Base-by-base conservation (phyloP, 2,329 filamentous ascomycete genomes). In the Blastomyces percursus region DNA sequence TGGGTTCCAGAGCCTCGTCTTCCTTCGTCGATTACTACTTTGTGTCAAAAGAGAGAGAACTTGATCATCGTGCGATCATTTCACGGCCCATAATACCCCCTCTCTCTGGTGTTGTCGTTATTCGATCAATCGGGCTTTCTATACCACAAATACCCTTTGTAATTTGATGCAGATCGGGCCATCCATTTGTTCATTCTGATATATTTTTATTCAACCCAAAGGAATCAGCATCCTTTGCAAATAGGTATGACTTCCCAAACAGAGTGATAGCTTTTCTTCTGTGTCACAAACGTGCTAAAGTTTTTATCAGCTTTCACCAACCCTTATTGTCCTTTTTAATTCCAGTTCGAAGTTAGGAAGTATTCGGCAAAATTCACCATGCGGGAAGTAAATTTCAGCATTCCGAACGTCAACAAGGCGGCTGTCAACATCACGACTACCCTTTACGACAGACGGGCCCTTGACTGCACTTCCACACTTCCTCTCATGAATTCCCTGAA, bases 351-450 rank as follows among this genome's bases (percentile, higher is more conserved):
- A 35, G 8, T 35, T 8, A 11, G 32, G 8, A 35, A 35, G 32
- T 9, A 35, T 35, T 35, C 11, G 32, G 8, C 55, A 7, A 58
- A 54, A 58, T 65, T 73, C 84, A 93, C 76, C 78, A 99, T 99
- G 94, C 90, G 94, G 81, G 94, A 99, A 85, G 92, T 96, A 80
- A 97, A 97, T 79, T 97, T 97, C 80, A 96, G 92, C 80, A 96
- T 97, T 75, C 93, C 94, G 61, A 96, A 94, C 83, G 91, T 95
- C 84, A 97, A 97, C 80, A 97, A 97, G 88, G 94, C 94, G 72
- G 96, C 93, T 64, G 92, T 96, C 73, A 93, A 93, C 78, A 99
- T 99, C 79, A 99, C 94, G 69, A 96, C 94, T 63, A 95, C 94
- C 75, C 85, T 99, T 66, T 99, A 99, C 77, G 94, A 99, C 79